phyloP scores from a whole-genome alignment of 805 yeast species.

The Isabelozyma heimii region DNA sequence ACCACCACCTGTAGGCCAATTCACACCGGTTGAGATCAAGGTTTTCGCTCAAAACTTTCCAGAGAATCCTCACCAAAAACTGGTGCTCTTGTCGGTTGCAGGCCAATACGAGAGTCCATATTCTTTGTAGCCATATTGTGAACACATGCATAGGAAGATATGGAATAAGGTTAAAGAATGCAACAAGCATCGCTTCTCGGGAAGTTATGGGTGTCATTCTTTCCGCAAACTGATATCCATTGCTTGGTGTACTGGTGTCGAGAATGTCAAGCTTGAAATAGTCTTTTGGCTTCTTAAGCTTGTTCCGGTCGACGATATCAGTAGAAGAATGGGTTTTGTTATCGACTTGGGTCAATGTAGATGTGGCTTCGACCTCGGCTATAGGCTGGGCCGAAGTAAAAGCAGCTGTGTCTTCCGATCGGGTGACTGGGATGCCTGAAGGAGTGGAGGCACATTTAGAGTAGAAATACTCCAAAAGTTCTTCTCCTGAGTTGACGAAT shows the following conservation, averaged over 20 bases:
- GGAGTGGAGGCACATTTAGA: constrained; percentile 34
- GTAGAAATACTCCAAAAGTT: constrained; percentile 43
- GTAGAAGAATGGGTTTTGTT: constrained; percentile 8
- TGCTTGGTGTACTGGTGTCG: constrained; percentile 4
- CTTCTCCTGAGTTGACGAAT: constrained; percentile 19
- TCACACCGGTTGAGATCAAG: constrained; percentile 56
- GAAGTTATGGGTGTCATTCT: constrained; percentile 35
- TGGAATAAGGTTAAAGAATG: constrained; percentile 52
- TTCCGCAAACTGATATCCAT: constrained; percentile 16
- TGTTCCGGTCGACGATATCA: constrained; percentile 27
- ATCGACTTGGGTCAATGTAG: constrained; percentile 29
- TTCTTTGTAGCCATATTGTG: constrained; percentile 45
- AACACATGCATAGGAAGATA: constrained; percentile 45
- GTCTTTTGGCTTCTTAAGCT: constrained; percentile 33
- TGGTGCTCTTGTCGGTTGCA: constrained; percentile 36
- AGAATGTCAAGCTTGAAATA: constrained; percentile 12
- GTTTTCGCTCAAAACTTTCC: constrained; percentile 58
- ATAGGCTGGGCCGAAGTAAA: constrained; percentile 39
- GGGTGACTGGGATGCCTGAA: constrained; percentile 25
- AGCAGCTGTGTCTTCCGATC: constrained; percentile 1
- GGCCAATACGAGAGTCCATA: constrained; percentile 32
- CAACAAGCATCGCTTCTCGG: constrained; percentile 47
- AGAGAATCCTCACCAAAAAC: constrained; percentile 40
- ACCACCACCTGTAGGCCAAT: constrained; percentile 64
- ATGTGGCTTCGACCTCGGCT: constrained; percentile 32